A percentile compares a stretch with the other conserved stretches of the same genome.
Conservation (phyloP, 108 stramenopile species). For the Fragilariopsis cylindrus region DNA sequence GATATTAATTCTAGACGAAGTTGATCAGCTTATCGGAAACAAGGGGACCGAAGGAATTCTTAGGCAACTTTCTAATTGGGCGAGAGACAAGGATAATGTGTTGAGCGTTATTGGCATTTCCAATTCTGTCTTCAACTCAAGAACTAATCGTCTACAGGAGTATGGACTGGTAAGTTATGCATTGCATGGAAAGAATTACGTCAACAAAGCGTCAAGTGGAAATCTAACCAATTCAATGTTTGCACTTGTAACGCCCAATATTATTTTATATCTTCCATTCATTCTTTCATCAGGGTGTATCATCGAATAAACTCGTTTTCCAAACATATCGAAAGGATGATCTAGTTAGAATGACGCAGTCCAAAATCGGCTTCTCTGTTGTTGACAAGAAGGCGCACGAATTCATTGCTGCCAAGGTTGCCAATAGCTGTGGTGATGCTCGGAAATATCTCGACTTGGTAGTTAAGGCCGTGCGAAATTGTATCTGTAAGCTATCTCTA, state of each 20-base stretch:
- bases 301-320: slow-evolving; percentile 52
- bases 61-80: slow-evolving; percentile 40
- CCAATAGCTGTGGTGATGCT: slow-evolving; percentile 64
- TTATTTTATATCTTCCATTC: slow-evolving; percentile 2
- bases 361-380: slow-evolving; percentile 56
- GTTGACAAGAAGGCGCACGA: slow-evolving; percentile 59
- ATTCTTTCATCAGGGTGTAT: slow-evolving; percentile 13
- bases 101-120: slow-evolving; percentile 80
- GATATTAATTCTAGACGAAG: slow-evolving; percentile 73
- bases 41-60: slow-evolving; percentile 38
- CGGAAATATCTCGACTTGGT: slow-evolving; percentile 57
- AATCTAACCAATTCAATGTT: not conserved
- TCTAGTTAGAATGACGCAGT: slow-evolving; percentile 45
- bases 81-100: slow-evolving; percentile 30
- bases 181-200: not conserved
- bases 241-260: not conserved
- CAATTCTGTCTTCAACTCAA: slow-evolving; percentile 60
- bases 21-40: slow-evolving; percentile 58
- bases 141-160: slow-evolving; percentile 43
- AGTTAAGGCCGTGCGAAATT: slow-evolving; percentile 37
- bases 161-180: slow-evolving; percentile 57
- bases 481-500: slow-evolving; percentile 14
- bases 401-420: slow-evolving; percentile 56
- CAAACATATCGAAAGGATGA: slow-evolving; percentile 53
- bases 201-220: not conserved